Conservation (phyloP, 352 stramenopile genomes). For the Pythium monospermum region DNA sequence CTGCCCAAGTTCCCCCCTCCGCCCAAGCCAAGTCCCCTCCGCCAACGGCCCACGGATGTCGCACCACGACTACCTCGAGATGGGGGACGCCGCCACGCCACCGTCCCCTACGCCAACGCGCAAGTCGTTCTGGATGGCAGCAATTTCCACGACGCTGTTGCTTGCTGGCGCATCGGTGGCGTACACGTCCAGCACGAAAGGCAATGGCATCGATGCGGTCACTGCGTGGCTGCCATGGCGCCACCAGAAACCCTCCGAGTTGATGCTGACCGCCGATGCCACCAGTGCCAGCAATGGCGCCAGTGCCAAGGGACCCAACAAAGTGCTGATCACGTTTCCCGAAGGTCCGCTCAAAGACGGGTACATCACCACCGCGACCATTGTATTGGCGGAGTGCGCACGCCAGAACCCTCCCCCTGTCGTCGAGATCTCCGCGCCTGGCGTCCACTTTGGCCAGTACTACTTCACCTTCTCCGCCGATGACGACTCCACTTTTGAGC, state of each 20-base stretch:
- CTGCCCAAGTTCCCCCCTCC: no score
- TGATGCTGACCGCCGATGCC: not conserved
- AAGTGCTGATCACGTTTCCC: not conserved
- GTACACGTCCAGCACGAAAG: not conserved
- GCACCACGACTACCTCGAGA: slow-evolving; percentile 8
- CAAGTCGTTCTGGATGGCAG: not conserved
- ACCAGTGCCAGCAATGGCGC: no score
- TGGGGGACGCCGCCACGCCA: not conserved
- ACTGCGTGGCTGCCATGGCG: not conserved
- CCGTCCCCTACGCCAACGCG: not conserved
- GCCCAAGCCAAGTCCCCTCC: no score
- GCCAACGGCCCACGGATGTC: no score
- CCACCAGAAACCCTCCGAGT: not conserved
- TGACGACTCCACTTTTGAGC: slow-evolving; percentile 2
- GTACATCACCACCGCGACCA: not conserved
- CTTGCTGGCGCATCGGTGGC: not conserved
- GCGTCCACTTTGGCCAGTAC: not conserved
- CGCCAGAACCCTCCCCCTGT: not conserved
- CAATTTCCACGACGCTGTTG: not conserved
- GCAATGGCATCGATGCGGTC: not conserved
- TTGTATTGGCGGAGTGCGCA: slow-evolving; percentile 1
- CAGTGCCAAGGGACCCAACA: not conserved
- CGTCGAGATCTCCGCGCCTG: slow-evolving; percentile 5
- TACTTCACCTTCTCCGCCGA: slow-evolving; percentile 7
- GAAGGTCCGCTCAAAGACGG: slow-evolving; percentile 6